Base-by-base conservation (phyloP, 192 early-diverging fungal species). In the Oehlia diaphana region DNA sequence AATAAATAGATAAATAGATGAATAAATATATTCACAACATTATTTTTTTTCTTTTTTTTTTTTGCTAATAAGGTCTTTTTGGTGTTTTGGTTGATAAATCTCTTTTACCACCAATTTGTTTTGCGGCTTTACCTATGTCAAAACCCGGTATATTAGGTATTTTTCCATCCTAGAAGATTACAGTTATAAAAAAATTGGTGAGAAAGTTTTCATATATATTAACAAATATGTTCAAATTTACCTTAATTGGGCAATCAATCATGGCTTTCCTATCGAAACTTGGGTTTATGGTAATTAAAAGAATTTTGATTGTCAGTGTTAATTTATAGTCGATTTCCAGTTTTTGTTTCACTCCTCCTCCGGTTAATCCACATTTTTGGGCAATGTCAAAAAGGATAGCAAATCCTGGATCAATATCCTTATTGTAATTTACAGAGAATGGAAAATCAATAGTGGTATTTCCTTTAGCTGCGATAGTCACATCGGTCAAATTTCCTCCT, bases 251-350 rank as follows among this genome's bases (percentile, higher is more conserved):
- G 50, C 76, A 77, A 67, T 77, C 65, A 67, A 77, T 67, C 13
- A 50, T 49, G 16, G 37, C 65, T 19, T 28, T 49, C 47, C 33
- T 65, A 26, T 67, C 49, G 12, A 68, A 67, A 68, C 64, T 86
- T 53, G 83, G 82, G 12, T 80, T 82, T 47, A 90, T 84, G 58
- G 80, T 39, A 76, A 90, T 86, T 4, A 79, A 81, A 68, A 84
- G 66, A 44, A 90, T 80, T 73, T 82, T 82, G n/a, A 90, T 71
- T 19, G 84, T 88, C 19, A 87, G 79, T 16, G 78, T 83, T 28
- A 90, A 80, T 47, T 82, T 81, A 47, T 89, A 89, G 63, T 87
- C 81, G 58, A 90, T 81, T 6, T 70, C 67, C 44, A 90, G 77
- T 1, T 82, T 37, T 4, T 80, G 73, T n/a, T 63, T 78, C 0